Evolutionary conservation across 495 filamentous ascomycete species (phyloP).

Genomic region (Evernia prunastri): DNA sequence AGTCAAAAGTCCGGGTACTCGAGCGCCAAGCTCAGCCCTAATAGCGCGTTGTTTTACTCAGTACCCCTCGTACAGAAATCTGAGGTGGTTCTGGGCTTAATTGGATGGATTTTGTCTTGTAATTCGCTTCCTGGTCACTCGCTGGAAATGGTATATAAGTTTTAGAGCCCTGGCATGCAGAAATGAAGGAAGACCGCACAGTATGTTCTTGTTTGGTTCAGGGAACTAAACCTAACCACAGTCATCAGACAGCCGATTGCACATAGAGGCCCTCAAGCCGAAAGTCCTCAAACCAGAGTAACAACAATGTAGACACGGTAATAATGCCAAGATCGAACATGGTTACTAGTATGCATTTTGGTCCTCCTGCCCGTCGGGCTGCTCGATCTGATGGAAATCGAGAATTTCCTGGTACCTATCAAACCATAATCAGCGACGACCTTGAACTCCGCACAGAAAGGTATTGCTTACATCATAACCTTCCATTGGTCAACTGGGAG

Average conservation of each 20-base stretch:
- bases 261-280: slow-evolving; percentile 13
- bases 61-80: no score
- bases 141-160: slow-evolving; percentile 13
- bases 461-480: slow-evolving; percentile 87
- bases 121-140: not conserved
- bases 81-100: not conserved
- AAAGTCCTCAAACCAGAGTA: slow-evolving; percentile 5
- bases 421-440: slow-evolving; percentile 30
- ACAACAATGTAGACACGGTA: not conserved
- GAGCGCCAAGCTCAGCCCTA: slow-evolving; percentile 1
- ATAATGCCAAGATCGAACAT: not conserved
- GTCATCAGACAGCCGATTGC: slow-evolving; percentile 6
- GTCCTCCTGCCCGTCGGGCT: slow-evolving; percentile 42
- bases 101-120: not conserved
- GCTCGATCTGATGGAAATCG: slow-evolving; percentile 95
- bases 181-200: not conserved
- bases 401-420: slow-evolving; percentile 97
- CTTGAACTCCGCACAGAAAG: slow-evolving; percentile 10
- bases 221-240: not conserved
- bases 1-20: not conserved
- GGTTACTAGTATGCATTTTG: slow-evolving; percentile 31
- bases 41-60: not conserved
- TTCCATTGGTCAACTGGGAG: slow-evolving; percentile 99
- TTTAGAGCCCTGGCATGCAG: slow-evolving; percentile 2
- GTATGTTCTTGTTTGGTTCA: slow-evolving; percentile 4